phyloP scores from a whole-genome alignment of 192 early-diverging fungal species.

The Haplosporangium gracile region DNA sequence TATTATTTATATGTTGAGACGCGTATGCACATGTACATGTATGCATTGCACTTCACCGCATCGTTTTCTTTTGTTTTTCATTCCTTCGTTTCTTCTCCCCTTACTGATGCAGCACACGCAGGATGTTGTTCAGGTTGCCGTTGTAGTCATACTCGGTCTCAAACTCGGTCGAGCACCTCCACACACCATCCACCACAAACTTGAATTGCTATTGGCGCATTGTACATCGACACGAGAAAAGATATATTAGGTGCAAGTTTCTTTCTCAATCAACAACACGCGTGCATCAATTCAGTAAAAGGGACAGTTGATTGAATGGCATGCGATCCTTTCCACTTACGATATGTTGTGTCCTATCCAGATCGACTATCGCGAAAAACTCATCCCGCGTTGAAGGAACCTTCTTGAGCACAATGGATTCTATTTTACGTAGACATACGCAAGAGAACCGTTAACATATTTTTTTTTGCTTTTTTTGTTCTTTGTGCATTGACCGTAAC shows the following conservation, averaged over 20 bases:
- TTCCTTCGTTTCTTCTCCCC: neutral
- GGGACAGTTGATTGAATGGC: neutral
- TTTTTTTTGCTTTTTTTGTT: neutral
- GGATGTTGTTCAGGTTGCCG: slow-evolving; percentile 43
- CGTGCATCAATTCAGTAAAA: neutral
- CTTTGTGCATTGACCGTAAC: neutral
- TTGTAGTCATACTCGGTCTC: slow-evolving; percentile 34
- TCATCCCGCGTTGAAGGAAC: slow-evolving; percentile 26
- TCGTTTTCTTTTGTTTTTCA: neutral
- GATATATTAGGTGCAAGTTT: neutral
- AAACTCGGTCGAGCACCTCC: slow-evolving; percentile 57
- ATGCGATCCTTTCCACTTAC: slow-evolving; percentile 17
- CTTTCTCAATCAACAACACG: neutral
- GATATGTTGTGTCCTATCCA: slow-evolving; percentile 39
- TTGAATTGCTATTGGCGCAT: slow-evolving; percentile 45
- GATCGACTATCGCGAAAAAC: slow-evolving; percentile 18
- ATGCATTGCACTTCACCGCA: neutral
- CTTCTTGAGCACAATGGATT: slow-evolving; percentile 29
- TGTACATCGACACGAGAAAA: neutral
- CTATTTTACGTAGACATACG: neutral
- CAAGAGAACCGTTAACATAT: neutral
- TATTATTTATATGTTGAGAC: neutral
- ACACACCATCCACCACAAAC: slow-evolving; percentile 59
- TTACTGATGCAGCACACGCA: slow-evolving; percentile 3
- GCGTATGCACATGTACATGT: neutral